These are phyloP conservation scores for Phenoliferia sp. DNA, from an alignment of 1,284 basidiomycete genomes.

Conservation along the genomic window DNA sequence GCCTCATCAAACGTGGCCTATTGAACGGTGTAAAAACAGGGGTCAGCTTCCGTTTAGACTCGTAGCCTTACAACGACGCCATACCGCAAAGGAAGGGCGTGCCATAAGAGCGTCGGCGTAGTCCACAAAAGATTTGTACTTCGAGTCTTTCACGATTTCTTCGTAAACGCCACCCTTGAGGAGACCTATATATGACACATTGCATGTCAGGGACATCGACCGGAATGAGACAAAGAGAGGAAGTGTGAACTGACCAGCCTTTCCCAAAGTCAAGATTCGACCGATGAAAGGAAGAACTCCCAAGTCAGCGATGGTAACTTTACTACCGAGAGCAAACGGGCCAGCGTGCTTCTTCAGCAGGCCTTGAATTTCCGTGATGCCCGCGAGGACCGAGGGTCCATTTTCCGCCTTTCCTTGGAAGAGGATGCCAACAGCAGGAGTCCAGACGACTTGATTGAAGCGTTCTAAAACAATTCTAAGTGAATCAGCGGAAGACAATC, in stretches of 20 bases:
- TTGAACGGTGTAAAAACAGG: background rate
- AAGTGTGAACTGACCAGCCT: background rate
- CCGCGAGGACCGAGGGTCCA: constrained; percentile 3
- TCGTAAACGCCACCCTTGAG: background rate
- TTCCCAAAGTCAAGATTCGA: constrained; percentile 9
- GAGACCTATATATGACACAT: constrained; percentile 3
- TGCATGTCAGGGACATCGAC: background rate
- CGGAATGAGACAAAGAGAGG: background rate
- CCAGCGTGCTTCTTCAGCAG: constrained; percentile 19
- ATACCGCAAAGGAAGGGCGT: constrained; percentile 22
- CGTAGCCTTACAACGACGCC: background rate
- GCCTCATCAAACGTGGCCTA: constrained; percentile 17
- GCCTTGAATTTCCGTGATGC: constrained; percentile 20
- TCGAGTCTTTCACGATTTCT: constrained; percentile 1
- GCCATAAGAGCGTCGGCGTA: constrained; percentile 10
- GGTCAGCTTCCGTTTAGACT: background rate
- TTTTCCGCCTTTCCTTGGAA: constrained; percentile 6
- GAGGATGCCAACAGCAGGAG: background rate
- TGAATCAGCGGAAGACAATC: background rate
- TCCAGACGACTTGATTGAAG: constrained; percentile 18
- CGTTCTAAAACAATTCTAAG: background rate
- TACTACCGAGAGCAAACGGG: constrained; percentile 25
- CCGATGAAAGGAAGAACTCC: constrained; percentile 30
- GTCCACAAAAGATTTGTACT: constrained; percentile 3
- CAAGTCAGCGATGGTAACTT: constrained; percentile 24